Evolutionary conservation across 768 basidiomycete genomes (phyloP), one percentile per base, ranked within the genome.

Genomic region (Suillus placidus): DNA sequence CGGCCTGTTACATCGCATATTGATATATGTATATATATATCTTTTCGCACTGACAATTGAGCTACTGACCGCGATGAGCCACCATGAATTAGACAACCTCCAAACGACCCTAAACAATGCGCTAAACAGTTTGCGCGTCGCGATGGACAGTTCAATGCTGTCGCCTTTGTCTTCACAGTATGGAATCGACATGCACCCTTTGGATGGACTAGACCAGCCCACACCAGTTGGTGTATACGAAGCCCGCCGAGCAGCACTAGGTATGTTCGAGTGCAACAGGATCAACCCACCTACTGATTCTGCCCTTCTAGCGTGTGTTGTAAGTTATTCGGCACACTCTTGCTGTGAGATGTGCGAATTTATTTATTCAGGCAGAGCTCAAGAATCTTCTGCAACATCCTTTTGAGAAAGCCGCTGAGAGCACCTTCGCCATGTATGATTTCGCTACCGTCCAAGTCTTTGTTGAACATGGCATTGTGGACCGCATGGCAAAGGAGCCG

Each of bases 401-500:
- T 8, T 63, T 55, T 40, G 62, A 63, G 26, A 63, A 63, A 56
- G 32, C 35, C 2, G 35, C 35, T 30, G 62, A 63, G 34, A 20
- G 32, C 12, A 6, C 71, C 10, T 68, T 51, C 14, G 63, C 69
- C 10, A 67, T 72, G 20, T 72, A 72, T 23, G 69, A 71, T 42
- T 66, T 63, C 14, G 63, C 67, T 6, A 55, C 62, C 45, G 58
- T 72, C 4, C 66, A 72, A 34, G 66, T 68, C 26, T 40, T 70
- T 5, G 60, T 72, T 14, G 63, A 71, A 23, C 61, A 66, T 23
- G 71, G 71, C 2, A 63, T 72, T 18, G 45, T 64, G 30, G 71
- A 72, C 51, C 32, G 61, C 30, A 65, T 72, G 10, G 70, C 68
- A n/a, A 40, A 66, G 18, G 49, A 56, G 8, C 42, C 66, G 18